A percentile compares a stretch with the other conserved stretches of the same genome.
These are phyloP conservation scores for Antarctomyces pellizariae DNA, from an alignment of 495 filamentous ascomycete species.

Conservation along the genomic window DNA sequence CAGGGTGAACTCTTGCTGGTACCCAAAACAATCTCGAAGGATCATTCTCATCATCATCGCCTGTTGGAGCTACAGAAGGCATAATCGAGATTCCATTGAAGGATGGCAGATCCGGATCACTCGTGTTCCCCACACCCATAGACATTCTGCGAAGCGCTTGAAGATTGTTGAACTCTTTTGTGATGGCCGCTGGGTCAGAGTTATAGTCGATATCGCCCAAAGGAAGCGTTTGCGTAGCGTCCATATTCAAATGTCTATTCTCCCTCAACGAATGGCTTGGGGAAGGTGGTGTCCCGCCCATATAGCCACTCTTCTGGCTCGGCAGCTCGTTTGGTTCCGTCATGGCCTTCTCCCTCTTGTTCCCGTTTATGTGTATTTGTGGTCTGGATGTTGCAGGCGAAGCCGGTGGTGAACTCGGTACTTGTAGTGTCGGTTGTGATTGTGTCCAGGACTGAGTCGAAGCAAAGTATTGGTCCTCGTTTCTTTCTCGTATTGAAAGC, in stretches of 20 bases:
- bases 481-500: conserved; percentile 7
- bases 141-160: conserved; percentile 93
- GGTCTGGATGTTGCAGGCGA: conserved; percentile 5
- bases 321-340: conserved; percentile 10
- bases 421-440: too few species aligned
- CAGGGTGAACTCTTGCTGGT: conserved; percentile 78
- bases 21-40: conserved; percentile 85
- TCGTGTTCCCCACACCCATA: conserved; percentile 84
- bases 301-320: conserved; percentile 6
- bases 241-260: conserved; percentile 1
- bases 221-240: conserved; percentile 20
- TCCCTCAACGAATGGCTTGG: conserved; percentile 33
- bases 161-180: conserved; percentile 84
- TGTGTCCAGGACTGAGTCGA: conserved; percentile 12
- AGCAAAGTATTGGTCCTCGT: conserved; percentile 17
- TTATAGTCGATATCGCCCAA: conserved; percentile 84
- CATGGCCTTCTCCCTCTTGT: conserved; percentile 6
- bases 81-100: conserved; percentile 37
- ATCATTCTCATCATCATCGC: conserved; percentile 66
- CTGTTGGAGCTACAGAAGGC: conserved; percentile 51
- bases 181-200: conserved; percentile 73
- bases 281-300: conserved; percentile 21
- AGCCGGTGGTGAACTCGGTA: conserved; percentile 10
- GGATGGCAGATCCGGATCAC: conserved; percentile 78
- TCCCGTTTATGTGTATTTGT: conserved; percentile 10